These are phyloP conservation scores for Telfairia occidentalis DNA, from an alignment of 331 rosid genomes.

Conservation along the genomic window DNA sequence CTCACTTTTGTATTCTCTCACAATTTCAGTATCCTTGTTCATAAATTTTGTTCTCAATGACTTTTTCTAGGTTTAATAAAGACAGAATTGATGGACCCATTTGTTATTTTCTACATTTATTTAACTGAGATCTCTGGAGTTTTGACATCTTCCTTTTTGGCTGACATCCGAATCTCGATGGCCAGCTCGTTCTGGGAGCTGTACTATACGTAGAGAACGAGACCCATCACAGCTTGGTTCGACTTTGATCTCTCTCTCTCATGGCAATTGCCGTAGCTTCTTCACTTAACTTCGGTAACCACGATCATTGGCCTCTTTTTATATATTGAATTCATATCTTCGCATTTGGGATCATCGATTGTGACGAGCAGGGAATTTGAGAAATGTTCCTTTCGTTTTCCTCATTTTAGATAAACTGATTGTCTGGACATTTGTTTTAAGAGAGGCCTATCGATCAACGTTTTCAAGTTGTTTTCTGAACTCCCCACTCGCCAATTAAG, in stretches of 20 bases:
- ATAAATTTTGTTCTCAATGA: not conserved
- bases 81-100: not conserved
- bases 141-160: not conserved
- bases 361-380: not conserved
- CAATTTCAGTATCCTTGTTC: not conserved
- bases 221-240: not conserved
- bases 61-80: not conserved
- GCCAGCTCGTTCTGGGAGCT: not conserved
- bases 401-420: not conserved
- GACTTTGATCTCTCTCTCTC: not conserved
- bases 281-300: slow-evolving; percentile 34
- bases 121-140: not conserved
- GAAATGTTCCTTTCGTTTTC: not conserved
- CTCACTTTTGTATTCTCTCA: not conserved
- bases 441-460: not conserved
- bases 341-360: not conserved
- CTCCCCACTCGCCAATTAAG: not conserved
- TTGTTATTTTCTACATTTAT: not conserved
- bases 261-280: slow-evolving; percentile 39
- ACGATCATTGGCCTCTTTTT: not conserved
- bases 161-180: not conserved
- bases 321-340: not conserved
- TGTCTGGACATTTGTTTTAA: not conserved
- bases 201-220: not conserved
- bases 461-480: not conserved